Evolutionary conservation across 2,329 filamentous ascomycete species (phyloP), one percentile per base, ranked within the genome.

Genomic region (Fusarium anguioides): DNA sequence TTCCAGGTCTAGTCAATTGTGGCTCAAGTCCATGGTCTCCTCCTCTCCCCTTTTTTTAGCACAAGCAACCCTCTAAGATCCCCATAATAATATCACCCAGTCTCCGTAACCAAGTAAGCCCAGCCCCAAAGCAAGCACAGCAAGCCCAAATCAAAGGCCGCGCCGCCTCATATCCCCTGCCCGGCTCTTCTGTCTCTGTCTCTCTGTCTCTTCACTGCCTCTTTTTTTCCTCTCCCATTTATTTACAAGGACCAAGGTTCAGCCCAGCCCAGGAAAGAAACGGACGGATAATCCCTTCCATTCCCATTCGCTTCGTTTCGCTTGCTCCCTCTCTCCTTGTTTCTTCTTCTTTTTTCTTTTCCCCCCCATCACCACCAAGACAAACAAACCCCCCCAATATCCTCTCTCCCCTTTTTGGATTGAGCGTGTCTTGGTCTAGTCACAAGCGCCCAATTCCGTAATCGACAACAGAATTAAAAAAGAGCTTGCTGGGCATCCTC

Each of bases 401-500:
- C 55, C 41, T 35, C 40, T 42, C 35, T 53, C 49, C 47, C 63
- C 39, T 48, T 56, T 52, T 51, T 39, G 66, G 53, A 64, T 67
- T 70, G 59, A 70, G 60, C 53, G 36, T 57, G 67, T 70, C 55
- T 59, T 58, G 50, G 51, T 63, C 12, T 66, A 35, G 27, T 29
- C 27, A 12, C 35, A 48, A 31, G 42, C 54, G 47, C 54, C 44
- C 49, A 53, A 51, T 51, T 48, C n/a, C 27, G 24, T 62, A 59
- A 57, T 63, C 65, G 60, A 66, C 65, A 57, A 50, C 39, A 48
- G 35, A 39, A 36, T 46, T 40, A 62, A 35, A 61, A n/a, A 33
- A 42, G 65, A 66, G 65, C 51, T 70, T 69, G 66, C 66, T 66
- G 66, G 66, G 66, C 66, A 70, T 65, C 54, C 46, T 63, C 60